Conservation (phyloP, 768 basidiomycete species). For the Sarcomyxa edulis region DNA sequence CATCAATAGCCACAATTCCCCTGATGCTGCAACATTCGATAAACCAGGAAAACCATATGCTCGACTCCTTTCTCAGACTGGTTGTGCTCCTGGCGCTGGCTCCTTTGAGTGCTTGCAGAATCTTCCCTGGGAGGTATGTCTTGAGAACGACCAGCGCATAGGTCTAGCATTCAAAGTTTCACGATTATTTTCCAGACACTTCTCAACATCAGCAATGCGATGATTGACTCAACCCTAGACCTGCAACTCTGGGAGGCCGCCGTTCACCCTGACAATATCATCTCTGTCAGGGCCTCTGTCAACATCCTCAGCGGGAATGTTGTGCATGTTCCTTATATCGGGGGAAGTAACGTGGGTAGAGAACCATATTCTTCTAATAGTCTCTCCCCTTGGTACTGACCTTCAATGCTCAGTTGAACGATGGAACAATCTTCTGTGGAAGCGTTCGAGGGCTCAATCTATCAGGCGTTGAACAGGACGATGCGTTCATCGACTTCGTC, state of each 20-base stretch:
- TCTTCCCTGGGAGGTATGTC: conserved; percentile 37
- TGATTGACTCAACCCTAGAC: conserved; percentile 43
- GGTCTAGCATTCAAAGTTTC: neutral
- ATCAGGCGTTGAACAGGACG: conserved; percentile 31
- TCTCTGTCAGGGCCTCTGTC: conserved; percentile 38
- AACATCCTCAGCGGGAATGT: conserved; percentile 43
- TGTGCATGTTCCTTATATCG: conserved; percentile 46
- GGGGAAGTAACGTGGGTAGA: conserved; percentile 45
- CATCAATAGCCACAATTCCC: conserved; percentile 54
- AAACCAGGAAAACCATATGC: conserved; percentile 46
- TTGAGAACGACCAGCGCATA: neutral
- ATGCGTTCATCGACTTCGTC: conserved; percentile 43
- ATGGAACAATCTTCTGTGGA: conserved; percentile 41
- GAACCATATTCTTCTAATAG: neutral
- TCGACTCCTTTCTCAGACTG: conserved; percentile 38
- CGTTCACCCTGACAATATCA: conserved; percentile 44
- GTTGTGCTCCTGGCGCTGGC: conserved; percentile 31
- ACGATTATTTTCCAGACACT: conserved; percentile 33
- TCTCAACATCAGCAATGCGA: conserved; percentile 38
- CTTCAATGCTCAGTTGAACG: conserved; percentile 37
- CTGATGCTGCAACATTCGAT: conserved; percentile 39
- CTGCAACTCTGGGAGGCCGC: conserved; percentile 53
- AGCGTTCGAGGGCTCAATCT: conserved; percentile 32
- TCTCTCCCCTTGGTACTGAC: too few relatives aligned
- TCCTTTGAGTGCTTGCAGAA: conserved; percentile 40